Percentiles rank a stretch among this genome's conserved stretches.
phyloP scores from a whole-genome alignment of 768 basidiomycete species.

The Pholiota molesta region DNA sequence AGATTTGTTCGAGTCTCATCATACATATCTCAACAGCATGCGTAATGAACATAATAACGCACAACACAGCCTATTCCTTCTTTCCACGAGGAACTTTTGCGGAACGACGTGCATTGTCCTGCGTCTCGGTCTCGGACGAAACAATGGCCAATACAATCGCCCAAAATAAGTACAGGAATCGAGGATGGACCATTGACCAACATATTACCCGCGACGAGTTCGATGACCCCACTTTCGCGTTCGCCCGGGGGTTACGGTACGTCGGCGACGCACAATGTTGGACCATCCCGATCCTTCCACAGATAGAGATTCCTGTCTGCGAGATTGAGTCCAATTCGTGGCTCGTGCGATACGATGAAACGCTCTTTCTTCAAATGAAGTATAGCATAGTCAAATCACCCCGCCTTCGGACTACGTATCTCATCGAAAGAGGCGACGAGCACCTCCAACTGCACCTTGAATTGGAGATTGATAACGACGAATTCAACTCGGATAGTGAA shows the following conservation, averaged over 20 bases:
- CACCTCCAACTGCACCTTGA: neutral
- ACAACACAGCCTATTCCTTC: conserved; percentile 40
- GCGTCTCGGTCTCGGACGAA: neutral
- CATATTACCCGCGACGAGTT: conserved; percentile 5
- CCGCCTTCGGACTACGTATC: neutral
- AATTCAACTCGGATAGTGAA: neutral
- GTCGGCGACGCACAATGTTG: conserved; percentile 34
- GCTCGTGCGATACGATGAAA: neutral
- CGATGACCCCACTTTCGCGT: conserved; percentile 18
- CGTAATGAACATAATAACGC: conserved; percentile 40
- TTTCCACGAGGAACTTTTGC: conserved; percentile 46
- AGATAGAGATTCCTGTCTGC: neutral
- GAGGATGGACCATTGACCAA: conserved; percentile 37
- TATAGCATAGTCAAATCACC: neutral
- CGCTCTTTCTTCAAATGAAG: neutral
- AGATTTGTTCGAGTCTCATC: neutral
- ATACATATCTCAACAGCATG: conserved; percentile 8
- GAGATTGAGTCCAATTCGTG: conserved; percentile 12
- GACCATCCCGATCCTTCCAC: conserved; percentile 28
- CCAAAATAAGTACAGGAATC: conserved; percentile 35
- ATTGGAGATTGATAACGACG: neutral
- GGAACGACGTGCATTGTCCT: conserved; percentile 3
- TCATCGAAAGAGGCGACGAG: neutral
- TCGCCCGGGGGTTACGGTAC: conserved; percentile 26
- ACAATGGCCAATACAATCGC: conserved; percentile 5